Percentiles rank a stretch among this genome's conserved stretches.
Conservation (phyloP, 225 moss, liverwort and hornwort genomes). For the Antitrichia curtipendula region DNA sequence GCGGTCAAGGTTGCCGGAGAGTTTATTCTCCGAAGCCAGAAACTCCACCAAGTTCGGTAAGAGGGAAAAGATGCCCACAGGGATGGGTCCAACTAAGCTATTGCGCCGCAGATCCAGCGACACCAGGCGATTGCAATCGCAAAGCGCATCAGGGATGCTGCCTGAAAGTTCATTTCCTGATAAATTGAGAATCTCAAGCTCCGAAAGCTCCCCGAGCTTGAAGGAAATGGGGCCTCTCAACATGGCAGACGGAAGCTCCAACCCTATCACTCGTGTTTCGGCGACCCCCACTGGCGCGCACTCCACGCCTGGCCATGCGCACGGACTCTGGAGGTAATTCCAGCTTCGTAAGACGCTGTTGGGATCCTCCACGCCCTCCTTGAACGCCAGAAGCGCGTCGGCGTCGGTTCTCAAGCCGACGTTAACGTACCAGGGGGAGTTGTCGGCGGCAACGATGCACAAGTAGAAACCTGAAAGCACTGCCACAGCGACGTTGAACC, state of each 20-base stretch:
- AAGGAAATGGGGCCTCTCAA: constrained; percentile 38
- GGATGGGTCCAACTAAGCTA: constrained; percentile 11
- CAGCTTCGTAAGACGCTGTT: constrained; percentile 14
- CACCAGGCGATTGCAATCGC: constrained; percentile 26
- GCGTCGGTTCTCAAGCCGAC: constrained; percentile 33
- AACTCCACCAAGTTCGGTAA: constrained; percentile 29
- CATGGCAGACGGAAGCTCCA: constrained; percentile 32
- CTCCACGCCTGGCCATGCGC: constrained; percentile 59
- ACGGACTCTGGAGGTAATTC: constrained; percentile 33
- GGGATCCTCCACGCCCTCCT: constrained; percentile 30
- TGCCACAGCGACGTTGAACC: not conserved
- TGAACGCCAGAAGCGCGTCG: constrained; percentile 40
- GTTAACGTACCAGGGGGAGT: constrained; percentile 10
- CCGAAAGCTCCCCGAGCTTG: constrained; percentile 38
- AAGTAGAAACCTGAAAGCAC: not conserved
- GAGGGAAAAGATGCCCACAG: constrained; percentile 24
- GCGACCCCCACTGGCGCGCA: constrained; percentile 16
- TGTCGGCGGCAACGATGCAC: not conserved
- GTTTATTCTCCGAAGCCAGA: constrained; percentile 35
- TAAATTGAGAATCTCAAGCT: constrained; percentile 34
- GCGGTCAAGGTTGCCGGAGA: constrained; percentile 21
- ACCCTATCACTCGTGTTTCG: constrained; percentile 33
- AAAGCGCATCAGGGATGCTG: constrained; percentile 28
- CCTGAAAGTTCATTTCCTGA: constrained; percentile 45
- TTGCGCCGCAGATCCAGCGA: constrained; percentile 42